Percentiles rank a stretch among this genome's conserved stretches.
These are phyloP conservation scores for Aspergillus awamori DNA, from an alignment of 2,329 filamentous ascomycete genomes.

Conservation along the genomic window DNA sequence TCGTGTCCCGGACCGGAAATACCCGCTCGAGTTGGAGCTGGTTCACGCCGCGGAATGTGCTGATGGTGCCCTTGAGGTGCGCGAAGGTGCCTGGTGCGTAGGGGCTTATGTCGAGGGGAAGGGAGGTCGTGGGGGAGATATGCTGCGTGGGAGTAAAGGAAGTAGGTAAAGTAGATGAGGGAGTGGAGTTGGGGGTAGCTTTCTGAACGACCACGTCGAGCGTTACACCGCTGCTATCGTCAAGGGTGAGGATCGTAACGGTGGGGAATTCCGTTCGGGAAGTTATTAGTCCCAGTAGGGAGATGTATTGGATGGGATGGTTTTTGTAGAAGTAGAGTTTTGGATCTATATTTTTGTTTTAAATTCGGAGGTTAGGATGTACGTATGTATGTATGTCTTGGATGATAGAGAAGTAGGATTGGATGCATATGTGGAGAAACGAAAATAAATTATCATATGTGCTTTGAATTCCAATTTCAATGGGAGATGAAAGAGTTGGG, in stretches of 20 bases:
- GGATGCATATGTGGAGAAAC: neutral
- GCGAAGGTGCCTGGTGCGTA: slow-evolving; percentile 56
- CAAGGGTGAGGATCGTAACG: slow-evolving; percentile 57
- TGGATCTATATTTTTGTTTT: slow-evolving; percentile 46
- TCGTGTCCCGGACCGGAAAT: slow-evolving; percentile 53
- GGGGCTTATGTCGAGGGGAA: slow-evolving; percentile 49
- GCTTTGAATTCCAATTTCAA: too few relatives aligned
- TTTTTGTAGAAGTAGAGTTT: slow-evolving; percentile 68
- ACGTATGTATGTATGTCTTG: neutral
- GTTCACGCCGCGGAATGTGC: slow-evolving; percentile 52
- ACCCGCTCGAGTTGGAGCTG: slow-evolving; percentile 61
- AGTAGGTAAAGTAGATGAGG: too few relatives aligned
- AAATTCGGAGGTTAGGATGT: too few relatives aligned
- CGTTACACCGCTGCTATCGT: slow-evolving; percentile 63
- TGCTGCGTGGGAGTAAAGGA: slow-evolving; percentile 13
- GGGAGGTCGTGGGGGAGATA: slow-evolving; percentile 32
- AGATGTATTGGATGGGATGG: slow-evolving; percentile 76
- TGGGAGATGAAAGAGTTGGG: too few relatives aligned
- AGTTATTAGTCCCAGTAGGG: slow-evolving; percentile 70
- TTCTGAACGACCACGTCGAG: slow-evolving; percentile 58
- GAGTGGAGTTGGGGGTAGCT: slow-evolving; percentile 4
- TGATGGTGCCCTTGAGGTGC: slow-evolving; percentile 61
- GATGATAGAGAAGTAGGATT: neutral
- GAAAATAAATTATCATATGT: too few relatives aligned
- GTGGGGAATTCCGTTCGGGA: slow-evolving; percentile 59